Conservation (phyloP, 495 filamentous ascomycete species). For the Evansstolkia leycettana region DNA sequence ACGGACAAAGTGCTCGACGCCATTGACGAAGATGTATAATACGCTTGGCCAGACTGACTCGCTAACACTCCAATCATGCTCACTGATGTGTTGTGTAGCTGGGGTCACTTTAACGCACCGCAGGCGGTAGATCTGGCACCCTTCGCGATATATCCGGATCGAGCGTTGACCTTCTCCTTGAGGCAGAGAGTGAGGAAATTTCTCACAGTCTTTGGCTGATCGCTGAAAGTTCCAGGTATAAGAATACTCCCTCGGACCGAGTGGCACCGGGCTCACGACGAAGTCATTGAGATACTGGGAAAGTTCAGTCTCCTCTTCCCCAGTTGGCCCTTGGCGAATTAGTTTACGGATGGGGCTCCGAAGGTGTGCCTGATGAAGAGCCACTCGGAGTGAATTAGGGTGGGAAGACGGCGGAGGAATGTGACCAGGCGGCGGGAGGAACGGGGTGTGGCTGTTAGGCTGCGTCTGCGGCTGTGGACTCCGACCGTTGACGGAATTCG, state of each 20-base stretch:
- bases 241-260: slow-evolving; percentile 11
- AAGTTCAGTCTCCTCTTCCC: slow-evolving; percentile 11
- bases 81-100: slow-evolving; percentile 6
- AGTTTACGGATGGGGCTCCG: slow-evolving; percentile 40
- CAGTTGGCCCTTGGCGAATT: slow-evolving; percentile 5
- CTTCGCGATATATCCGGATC: slow-evolving; percentile 12
- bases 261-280: slow-evolving; percentile 21
- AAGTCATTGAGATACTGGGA: slow-evolving; percentile 38
- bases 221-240: slow-evolving; percentile 21
- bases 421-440: slow-evolving; percentile 21
- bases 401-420: slow-evolving; percentile 25
- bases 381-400: slow-evolving; percentile 29
- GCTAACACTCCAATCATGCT: slow-evolving; percentile 44
- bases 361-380: slow-evolving; percentile 45
- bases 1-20: slow-evolving; percentile 39
- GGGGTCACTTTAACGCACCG: slow-evolving; percentile 26
- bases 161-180: slow-evolving; percentile 4
- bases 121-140: slow-evolving; percentile 26
- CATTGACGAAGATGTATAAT: slow-evolving; percentile 61
- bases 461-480: slow-evolving; percentile 4
- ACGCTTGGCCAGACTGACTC: slow-evolving; percentile 62
- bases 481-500: neutral
- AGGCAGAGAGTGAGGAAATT: slow-evolving; percentile 7
- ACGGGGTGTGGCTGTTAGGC: slow-evolving; percentile 1
- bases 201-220: slow-evolving; percentile 4